phyloP scores from a whole-genome alignment of 805 yeast genomes.

The Cyberlindnera suaveolens region DNA sequence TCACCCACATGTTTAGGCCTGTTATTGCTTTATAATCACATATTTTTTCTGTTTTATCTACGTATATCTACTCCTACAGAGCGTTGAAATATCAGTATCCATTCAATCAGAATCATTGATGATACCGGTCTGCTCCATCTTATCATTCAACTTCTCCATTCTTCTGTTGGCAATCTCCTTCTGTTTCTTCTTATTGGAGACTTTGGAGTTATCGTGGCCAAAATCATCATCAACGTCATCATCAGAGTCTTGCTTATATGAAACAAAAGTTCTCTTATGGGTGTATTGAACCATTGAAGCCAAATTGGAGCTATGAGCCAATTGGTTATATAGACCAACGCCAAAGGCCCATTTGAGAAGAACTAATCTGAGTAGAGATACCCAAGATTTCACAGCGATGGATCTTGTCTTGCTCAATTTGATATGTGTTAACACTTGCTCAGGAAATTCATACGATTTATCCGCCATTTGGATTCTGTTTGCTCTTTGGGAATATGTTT shows the following conservation, averaged over 20 bases:
- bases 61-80: too few relatives aligned
- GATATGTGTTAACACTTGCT: conserved; percentile 18
- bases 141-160: conserved; percentile 14
- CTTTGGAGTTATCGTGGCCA: conserved; percentile 9
- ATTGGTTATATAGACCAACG: conserved; percentile 21
- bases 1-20: too few relatives aligned
- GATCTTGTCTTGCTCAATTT: conserved; percentile 23
- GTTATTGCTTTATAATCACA: too few relatives aligned
- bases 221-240: conserved; percentile 10
- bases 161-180: conserved; percentile 19
- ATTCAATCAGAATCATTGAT: conserved; percentile 1
- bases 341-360: conserved; percentile 23
- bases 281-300: conserved; percentile 17
- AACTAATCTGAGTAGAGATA: conserved; percentile 23
- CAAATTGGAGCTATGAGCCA: conserved; percentile 19
- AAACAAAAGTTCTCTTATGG: conserved; percentile 8
- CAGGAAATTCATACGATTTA: conserved; percentile 9
- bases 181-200: conserved; percentile 13
- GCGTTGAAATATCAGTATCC: neutral
- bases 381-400: conserved; percentile 24
- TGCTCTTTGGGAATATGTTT: conserved; percentile 30
- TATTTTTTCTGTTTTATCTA: too few relatives aligned
- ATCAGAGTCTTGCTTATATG: conserved; percentile 6
- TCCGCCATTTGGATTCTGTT: conserved; percentile 24
- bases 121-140: conserved; percentile 20